phyloP scores from a whole-genome alignment of 2,329 filamentous ascomycete genomes.

The Alternaria rosae region DNA sequence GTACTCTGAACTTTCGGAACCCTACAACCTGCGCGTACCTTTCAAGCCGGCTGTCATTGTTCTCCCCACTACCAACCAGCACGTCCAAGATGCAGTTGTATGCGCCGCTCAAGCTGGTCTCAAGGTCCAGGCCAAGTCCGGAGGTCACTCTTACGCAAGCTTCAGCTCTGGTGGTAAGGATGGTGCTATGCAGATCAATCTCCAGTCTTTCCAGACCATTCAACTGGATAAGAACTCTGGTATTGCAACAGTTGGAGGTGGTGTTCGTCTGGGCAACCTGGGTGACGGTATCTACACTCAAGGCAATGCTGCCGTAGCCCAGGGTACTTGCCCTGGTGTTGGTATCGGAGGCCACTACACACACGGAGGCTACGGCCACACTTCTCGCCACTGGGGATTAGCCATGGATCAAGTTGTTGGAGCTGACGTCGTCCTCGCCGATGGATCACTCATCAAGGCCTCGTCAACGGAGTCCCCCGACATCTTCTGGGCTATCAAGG shows the following conservation, averaged over 20 bases:
- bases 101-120: constrained; percentile 61
- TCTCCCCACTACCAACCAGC: constrained; percentile 60
- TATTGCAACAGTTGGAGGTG: constrained; percentile 57
- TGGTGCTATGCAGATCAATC: constrained; percentile 58
- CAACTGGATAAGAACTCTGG: constrained; percentile 51
- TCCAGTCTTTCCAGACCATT: constrained; percentile 57
- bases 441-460: constrained; percentile 49
- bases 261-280: constrained; percentile 57
- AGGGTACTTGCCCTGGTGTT: constrained; percentile 62
- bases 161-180: constrained; percentile 60
- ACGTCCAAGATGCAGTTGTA: constrained; percentile 65
- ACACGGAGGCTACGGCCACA: constrained; percentile 47
- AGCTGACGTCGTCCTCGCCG: constrained; percentile 50
- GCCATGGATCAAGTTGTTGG: constrained; percentile 47
- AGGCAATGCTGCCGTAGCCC: constrained; percentile 53
- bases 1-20: constrained; percentile 39
- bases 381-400: constrained; percentile 46
- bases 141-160: constrained; percentile 69
- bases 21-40: constrained; percentile 48
- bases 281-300: constrained; percentile 45
- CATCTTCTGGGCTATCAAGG: constrained; percentile 54
- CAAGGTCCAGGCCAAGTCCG: constrained; percentile 68
- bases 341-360: constrained; percentile 49
- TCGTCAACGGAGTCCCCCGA: constrained; percentile 47
- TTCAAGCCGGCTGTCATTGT: constrained; percentile 64